Base-by-base conservation (phyloP, 345 rosid species). In the Garcia nutans region DNA sequence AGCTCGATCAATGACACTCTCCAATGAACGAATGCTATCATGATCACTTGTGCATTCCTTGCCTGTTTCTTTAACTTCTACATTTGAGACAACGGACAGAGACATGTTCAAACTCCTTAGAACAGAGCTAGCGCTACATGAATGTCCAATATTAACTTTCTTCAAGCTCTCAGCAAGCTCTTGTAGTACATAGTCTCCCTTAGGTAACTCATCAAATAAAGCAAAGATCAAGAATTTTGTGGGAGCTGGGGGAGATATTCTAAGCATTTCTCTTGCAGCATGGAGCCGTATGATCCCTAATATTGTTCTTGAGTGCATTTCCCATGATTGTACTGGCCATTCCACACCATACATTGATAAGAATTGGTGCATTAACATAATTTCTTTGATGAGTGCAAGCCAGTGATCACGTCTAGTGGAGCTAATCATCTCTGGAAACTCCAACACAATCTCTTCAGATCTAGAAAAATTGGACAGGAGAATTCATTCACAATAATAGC, bases 361-460 rank as follows among this genome's bases (percentile, higher is more conserved):
- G 83, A 96, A 96, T 20, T 81, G 86, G 83, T 93, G 98, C 94
- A 90, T 83, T 60, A 91, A 62, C 77, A 88, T 81, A 70, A 96
- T 61, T 76, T 96, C 98, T 77, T 87, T 92, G 0, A 79, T 75
- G 37, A 93, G 86, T 54, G 91, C 90, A 33, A 93, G 91, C 99
- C 97, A 93, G 72, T 89, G 98, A 69, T 91, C 92, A n/a, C 97
- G 85, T 80, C 99, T 93, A 0, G 96, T 96, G 54, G 97, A 93
- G 84, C 98, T 90, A 42, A 97, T 93, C 79, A 93, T 75, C 92
- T 92, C 99, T 0, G 99, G 98, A 80, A 96, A 96, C 85, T 92
- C 99, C 65, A 96, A 81, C 69, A 93, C 86, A 62, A 96, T 82
- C 74, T 86, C 97, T 74, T 93, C 97, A 44, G 89, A 86, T 66